Evolutionary conservation across 148 eudicot species (phyloP).

Genomic region (Fagopyrum esculentum): DNA sequence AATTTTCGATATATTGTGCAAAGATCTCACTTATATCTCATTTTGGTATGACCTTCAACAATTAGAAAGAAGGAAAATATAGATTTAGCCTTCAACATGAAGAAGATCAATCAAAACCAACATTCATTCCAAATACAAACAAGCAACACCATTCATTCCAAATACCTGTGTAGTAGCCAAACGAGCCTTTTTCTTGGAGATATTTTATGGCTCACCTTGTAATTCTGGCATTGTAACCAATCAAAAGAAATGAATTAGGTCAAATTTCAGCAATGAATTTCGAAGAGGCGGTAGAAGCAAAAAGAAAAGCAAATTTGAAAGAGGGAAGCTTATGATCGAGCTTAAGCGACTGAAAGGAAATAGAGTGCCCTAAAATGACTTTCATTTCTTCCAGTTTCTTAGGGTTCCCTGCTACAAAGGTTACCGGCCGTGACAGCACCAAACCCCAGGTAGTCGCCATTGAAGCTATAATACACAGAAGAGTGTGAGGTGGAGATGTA

Average conservation of each 20-base stretch:
- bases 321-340: constrained; percentile 48
- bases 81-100: no score
- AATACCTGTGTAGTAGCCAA: constrained; percentile 71
- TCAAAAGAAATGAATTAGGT: neutral
- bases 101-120: no score
- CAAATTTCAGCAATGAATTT: neutral
- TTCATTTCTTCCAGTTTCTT: constrained; percentile 86
- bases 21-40: no score
- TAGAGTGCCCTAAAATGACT: constrained; percentile 68
- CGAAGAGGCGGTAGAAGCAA: neutral
- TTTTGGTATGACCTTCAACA: no score
- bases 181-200: constrained; percentile 88
- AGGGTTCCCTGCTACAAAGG: constrained; percentile 87
- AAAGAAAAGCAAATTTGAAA: neutral
- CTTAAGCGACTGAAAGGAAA: constrained; percentile 74
- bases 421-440: constrained; percentile 51
- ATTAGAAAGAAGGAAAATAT: no score
- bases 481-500: neutral
- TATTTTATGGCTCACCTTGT: constrained; percentile 95
- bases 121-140: no score
- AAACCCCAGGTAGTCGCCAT: constrained; percentile 45
- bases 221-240: constrained; percentile 60
- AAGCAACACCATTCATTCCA: no score
- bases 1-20: no score
- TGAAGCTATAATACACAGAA: neutral